Evolutionary conservation across 192 early-diverging fungal species (phyloP).

Genomic region (Spizellomyces punctatus): DNA sequence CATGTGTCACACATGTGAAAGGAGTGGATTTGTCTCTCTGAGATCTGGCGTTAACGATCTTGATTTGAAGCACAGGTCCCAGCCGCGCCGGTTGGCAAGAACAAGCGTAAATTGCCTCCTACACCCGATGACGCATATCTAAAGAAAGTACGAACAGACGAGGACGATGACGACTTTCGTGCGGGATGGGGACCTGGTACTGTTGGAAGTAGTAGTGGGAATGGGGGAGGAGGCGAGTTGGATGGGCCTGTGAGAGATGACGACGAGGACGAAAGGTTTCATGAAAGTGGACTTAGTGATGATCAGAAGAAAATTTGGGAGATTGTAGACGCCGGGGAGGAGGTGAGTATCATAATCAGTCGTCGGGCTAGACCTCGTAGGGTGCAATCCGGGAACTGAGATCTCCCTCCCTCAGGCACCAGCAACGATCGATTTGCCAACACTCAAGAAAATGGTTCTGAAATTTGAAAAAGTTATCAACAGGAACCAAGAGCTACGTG

Average conservation of each 20-base stretch:
- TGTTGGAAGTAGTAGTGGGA: neutral
- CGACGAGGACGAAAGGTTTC: conserved; percentile 75
- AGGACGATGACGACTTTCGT: conserved; percentile 32
- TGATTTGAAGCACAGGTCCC: conserved; percentile 11
- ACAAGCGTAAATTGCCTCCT: conserved; percentile 53
- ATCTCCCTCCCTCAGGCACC: conserved; percentile 32
- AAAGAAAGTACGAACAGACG: conserved; percentile 37
- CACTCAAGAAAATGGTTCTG: conserved; percentile 75
- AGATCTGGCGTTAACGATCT: neutral
- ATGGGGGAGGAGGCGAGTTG: neutral
- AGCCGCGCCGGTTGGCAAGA: conserved; percentile 28
- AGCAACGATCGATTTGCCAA: conserved; percentile 62
- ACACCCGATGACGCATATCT: conserved; percentile 47
- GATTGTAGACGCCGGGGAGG: conserved; percentile 84
- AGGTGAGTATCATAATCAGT: conserved; percentile 48
- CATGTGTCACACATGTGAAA: neutral
- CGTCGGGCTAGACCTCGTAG: neutral
- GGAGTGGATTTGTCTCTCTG: neutral
- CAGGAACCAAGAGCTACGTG: conserved; percentile 86
- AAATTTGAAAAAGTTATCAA: conserved; percentile 84
- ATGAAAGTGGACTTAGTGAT: conserved; percentile 79
- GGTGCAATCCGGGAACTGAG: neutral
- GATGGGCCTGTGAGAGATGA: neutral
- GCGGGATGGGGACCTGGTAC: conserved; percentile 16
- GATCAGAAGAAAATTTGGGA: conserved; percentile 77